These are phyloP conservation scores for Colletotrichum liriopes DNA, from an alignment of 2,329 filamentous ascomycete species.

Conservation along the genomic window DNA sequence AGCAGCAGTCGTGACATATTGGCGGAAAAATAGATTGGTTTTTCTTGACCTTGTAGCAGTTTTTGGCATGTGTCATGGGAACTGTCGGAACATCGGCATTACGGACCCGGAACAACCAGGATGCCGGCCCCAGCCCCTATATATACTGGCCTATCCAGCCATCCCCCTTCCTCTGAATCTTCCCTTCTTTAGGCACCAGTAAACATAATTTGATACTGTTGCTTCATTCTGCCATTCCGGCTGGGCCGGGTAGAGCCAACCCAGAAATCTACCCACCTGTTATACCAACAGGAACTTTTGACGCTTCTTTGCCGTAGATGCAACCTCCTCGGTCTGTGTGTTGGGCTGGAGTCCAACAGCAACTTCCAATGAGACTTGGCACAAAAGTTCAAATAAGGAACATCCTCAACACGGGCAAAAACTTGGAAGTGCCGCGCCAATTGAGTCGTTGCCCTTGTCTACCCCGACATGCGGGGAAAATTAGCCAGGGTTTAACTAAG, in stretches of 20 bases:
- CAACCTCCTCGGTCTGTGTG: background rate
- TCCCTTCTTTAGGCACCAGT: no score
- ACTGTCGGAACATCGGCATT: no score
- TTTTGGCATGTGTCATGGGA: background rate
- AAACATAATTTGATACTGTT: no score
- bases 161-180: no score
- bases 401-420: background rate
- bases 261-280: no score
- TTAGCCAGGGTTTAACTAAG: background rate
- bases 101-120: no score
- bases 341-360: constrained; percentile 3
- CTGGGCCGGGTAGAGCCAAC: no score
- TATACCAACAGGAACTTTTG: no score
- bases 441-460: constrained; percentile 4
- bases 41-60: background rate
- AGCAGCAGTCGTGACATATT: background rate
- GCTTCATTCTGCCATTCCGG: no score
- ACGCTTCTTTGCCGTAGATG: background rate
- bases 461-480: constrained; percentile 20
- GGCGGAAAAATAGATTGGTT: background rate
- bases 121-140: no score
- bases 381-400: background rate
- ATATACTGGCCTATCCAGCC: no score
- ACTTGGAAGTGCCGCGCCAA: constrained; percentile 28
- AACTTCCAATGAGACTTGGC: constrained; percentile 2